Percentiles rank a stretch among this genome's conserved stretches.
Evolutionary conservation across 1,139 yeast genomes (phyloP).

Genomic region (Yamadazyma atmosphaerica): DNA sequence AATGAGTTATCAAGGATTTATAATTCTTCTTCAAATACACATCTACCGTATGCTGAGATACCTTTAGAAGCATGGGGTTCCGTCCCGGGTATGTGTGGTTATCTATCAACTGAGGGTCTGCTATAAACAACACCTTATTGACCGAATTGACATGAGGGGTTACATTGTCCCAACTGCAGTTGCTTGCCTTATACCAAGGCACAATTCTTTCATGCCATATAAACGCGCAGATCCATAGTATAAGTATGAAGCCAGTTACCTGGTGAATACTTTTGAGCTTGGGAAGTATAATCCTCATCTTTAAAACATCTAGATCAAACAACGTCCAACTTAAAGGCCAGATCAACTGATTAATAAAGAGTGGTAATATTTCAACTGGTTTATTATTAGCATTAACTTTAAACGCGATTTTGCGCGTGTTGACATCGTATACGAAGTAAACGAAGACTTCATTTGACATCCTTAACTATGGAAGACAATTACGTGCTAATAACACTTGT

Average conservation of each 20-base stretch:
- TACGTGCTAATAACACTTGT: slow-evolving; percentile 18
- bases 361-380: too few species aligned
- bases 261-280: slow-evolving; percentile 27
- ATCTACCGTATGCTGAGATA: slow-evolving; percentile 53
- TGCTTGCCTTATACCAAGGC: slow-evolving; percentile 27
- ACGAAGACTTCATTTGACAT: too few species aligned
- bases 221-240: slow-evolving; percentile 34
- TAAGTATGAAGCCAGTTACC: slow-evolving; percentile 21
- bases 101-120: slow-evolving; percentile 51
- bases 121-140: slow-evolving; percentile 36
- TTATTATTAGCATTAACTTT: background rate
- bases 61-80: slow-evolving; percentile 27
- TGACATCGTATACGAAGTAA: background rate
- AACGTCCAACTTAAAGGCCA: too few species aligned
- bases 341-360: too few species aligned
- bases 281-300: background rate
- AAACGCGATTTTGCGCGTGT: background rate
- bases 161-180: slow-evolving; percentile 36
- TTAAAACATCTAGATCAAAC: too few species aligned
- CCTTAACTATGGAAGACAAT: slow-evolving; percentile 13
- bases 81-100: slow-evolving; percentile 53
- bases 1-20: slow-evolving; percentile 30
- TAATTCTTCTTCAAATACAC: slow-evolving; percentile 49
- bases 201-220: slow-evolving; percentile 33
- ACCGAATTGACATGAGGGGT: background rate